These are phyloP conservation scores for Fusarium odoratissimum DNA, from an alignment of 2,329 filamentous ascomycete genomes.

Conservation along the genomic window DNA sequence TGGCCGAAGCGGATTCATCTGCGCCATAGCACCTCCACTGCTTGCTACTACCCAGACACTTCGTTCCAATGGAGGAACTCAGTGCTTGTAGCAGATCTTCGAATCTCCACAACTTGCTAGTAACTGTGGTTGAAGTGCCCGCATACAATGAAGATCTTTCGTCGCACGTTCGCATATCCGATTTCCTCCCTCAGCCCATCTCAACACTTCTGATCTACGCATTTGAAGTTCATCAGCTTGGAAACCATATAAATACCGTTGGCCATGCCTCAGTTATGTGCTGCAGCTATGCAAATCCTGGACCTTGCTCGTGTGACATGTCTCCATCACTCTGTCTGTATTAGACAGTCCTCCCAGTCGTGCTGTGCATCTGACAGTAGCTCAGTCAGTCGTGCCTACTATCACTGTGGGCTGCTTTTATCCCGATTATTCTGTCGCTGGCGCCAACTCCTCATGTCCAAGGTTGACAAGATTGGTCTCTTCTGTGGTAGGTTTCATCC, in stretches of 20 bases:
- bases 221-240: background rate
- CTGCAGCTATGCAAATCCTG: background rate
- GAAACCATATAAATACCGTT: background rate
- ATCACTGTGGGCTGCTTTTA: background rate
- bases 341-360: background rate
- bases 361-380: background rate
- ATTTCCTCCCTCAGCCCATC: background rate
- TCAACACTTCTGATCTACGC: background rate
- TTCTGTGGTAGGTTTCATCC: background rate
- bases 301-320: background rate
- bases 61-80: background rate
- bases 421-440: background rate
- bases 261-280: background rate
- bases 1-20: too few species aligned
- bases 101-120: background rate
- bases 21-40: background rate
- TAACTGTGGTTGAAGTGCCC: background rate
- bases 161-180: accelerated
- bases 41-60: background rate
- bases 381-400: background rate
- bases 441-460: background rate
- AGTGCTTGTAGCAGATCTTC: background rate
- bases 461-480: background rate
- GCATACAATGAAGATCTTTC: background rate
- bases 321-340: background rate